Evolutionary conservation across 257 asterid species (phyloP), one percentile per base, ranked within the genome.

Genomic region (Penstemon barbatus): DNA sequence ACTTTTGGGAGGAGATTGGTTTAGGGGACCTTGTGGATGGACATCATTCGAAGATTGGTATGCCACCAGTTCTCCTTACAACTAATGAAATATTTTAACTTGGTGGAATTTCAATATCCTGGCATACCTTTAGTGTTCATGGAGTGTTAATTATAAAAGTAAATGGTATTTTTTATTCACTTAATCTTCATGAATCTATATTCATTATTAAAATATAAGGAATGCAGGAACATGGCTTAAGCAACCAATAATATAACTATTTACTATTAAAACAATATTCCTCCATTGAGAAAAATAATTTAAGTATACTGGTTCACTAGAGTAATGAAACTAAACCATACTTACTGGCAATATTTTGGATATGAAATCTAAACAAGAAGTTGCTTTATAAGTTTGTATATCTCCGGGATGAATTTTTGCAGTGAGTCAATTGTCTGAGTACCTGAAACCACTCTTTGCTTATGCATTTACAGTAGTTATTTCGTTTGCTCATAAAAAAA

Each of bases 1-100:
- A 80, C 13, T 93, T 93, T 55, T 93, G 89, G 96, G 97, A 82
- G 84, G 97, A 90, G 86, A 90, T 93, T 80, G 99, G 97, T 15
- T 86, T 93, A 79, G 91, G 91, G 61, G 99, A 93, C 80, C 96
- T 93, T 69, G 85, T 89, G 73, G 96, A 93, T 66, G 83, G 92
- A 65, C 99, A 90, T 83, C 99, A 93, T 84, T 83, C 97, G 63
- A 93, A 89, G 85, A 90, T 93, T 59, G 98, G 98, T 89, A 80
- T 65, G 78, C 39, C 56, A 76, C 41, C 66, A 68, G 51, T 57
- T 44, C 45, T 71, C 45, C 66, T 53, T 44, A 62, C 61, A 44
- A 68, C 57, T 43, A 19, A 55, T 52, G 45, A 57, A 80, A 61
- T 58, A 33, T 58, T 71, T 57, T 61, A 39, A 49, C 58, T 45